Evolutionary conservation across 345 rosid species (phyloP).

Genomic region (Hibiscus tridactylites): DNA sequence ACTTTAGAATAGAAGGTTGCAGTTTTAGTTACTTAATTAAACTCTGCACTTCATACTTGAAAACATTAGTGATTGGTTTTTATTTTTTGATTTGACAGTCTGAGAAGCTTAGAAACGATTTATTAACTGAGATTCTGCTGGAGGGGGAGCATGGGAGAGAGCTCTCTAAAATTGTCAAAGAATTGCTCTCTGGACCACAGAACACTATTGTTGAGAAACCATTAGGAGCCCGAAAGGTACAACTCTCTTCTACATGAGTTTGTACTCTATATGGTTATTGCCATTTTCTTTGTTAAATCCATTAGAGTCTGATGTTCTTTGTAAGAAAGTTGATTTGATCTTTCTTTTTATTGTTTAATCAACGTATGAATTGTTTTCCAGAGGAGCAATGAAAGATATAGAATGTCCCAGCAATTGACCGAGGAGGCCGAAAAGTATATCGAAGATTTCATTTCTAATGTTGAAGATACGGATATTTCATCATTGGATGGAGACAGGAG

Average conservation of each 20-base stretch:
- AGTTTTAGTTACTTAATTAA: neutral
- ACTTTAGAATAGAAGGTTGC: no score
- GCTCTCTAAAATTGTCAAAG: slow-evolving; percentile 51
- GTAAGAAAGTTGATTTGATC: neutral
- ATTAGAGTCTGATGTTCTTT: neutral
- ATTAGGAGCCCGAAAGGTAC: slow-evolving; percentile 43
- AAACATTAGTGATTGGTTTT: slow-evolving; percentile 5
- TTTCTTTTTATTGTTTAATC: neutral
- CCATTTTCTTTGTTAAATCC: no score
- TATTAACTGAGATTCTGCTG: slow-evolving; percentile 56
- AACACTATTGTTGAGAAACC: slow-evolving; percentile 36
- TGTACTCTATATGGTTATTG: neutral
- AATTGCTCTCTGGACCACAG: slow-evolving; percentile 47
- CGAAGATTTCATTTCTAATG: slow-evolving; percentile 77
- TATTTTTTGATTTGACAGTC: slow-evolving; percentile 42
- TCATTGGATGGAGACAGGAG: slow-evolving; percentile 90
- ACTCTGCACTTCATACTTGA: neutral
- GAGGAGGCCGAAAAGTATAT: slow-evolving; percentile 87
- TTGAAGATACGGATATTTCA: slow-evolving; percentile 92
- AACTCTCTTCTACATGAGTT: slow-evolving; percentile 1
- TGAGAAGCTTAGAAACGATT: slow-evolving; percentile 64
- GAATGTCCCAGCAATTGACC: slow-evolving; percentile 63
- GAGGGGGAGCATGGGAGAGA: slow-evolving; percentile 64
- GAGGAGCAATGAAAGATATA: slow-evolving; percentile 71
- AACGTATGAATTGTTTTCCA: slow-evolving; percentile 14